Conservation (phyloP, 2,329 filamentous ascomycete genomes). For the Tetracladium maxilliforme region DNA sequence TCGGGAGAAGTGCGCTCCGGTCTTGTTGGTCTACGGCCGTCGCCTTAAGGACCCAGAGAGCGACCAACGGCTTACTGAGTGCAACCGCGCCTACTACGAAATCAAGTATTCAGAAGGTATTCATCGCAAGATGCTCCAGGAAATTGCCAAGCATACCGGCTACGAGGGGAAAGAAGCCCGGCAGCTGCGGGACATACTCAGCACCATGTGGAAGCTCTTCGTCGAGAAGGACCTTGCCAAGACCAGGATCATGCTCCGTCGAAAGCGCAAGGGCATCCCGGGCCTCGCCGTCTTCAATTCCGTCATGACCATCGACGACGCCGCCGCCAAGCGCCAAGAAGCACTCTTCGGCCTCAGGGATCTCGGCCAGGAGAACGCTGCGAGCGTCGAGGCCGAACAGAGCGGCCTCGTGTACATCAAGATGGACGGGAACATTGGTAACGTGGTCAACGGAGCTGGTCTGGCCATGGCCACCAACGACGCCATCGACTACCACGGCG, state of each 20-base stretch:
- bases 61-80: too few relatives aligned
- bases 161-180: too few relatives aligned
- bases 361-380: constrained; percentile 29
- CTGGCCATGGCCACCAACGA: constrained; percentile 88
- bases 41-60: too few relatives aligned
- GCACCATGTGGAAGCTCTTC: constrained; percentile 20
- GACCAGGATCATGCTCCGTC: constrained; percentile 19
- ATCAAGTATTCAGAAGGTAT: too few relatives aligned
- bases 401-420: constrained; percentile 71
- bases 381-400: constrained; percentile 47
- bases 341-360: constrained; percentile 44
- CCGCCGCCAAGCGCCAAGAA: constrained; percentile 44
- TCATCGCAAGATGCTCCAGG: too few relatives aligned
- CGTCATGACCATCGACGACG: constrained; percentile 47
- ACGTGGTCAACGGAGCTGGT: constrained; percentile 77
- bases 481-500: constrained; percentile 53
- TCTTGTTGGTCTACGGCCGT: too few relatives aligned
- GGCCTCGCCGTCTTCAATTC: constrained; percentile 23
- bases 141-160: too few relatives aligned
- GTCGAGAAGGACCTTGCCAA: constrained; percentile 27
- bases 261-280: constrained; percentile 14
- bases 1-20: too few relatives aligned
- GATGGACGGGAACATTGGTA: constrained; percentile 52
- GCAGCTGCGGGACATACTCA: constrained; percentile 16
- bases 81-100: too few relatives aligned